These are phyloP conservation scores for Echria macrotheca DNA, from an alignment of 495 filamentous ascomycete genomes.

Conservation along the genomic window DNA sequence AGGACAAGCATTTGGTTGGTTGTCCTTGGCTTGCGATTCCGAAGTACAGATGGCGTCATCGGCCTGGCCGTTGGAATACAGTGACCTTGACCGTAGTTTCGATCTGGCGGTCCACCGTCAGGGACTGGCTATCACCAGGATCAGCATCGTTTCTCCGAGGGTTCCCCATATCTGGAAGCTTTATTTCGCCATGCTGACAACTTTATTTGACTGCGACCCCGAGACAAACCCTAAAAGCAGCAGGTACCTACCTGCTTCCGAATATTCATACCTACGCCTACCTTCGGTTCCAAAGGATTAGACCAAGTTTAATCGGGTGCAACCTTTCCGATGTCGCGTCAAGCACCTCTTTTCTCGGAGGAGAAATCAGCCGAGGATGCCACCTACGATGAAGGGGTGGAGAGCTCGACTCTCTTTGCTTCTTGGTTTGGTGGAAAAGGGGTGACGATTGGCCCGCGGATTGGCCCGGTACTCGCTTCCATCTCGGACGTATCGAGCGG, in stretches of 20 bases:
- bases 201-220: too few species aligned
- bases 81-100: not conserved
- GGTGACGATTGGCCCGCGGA: slow-evolving; percentile 36
- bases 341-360: not conserved
- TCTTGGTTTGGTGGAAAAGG: slow-evolving; percentile 33
- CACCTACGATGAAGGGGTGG: not conserved
- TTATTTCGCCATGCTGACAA: too few species aligned
- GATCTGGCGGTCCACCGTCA: not conserved
- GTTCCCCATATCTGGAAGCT: too few species aligned
- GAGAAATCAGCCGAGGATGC: not conserved
- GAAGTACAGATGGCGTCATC: not conserved
- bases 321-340: not conserved
- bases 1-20: not conserved
- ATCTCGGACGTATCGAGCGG: slow-evolving; percentile 31
- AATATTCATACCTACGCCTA: too few species aligned
- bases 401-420: not conserved
- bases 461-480: slow-evolving; percentile 37
- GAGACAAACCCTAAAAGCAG: too few species aligned
- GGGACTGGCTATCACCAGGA: too few species aligned
- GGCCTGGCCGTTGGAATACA: not conserved
- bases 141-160: too few species aligned
- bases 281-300: too few species aligned
- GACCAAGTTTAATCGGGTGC: too few species aligned
- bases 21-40: not conserved
- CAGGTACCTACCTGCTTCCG: too few species aligned